Evolutionary conservation across 2,329 filamentous ascomycete genomes (phyloP).

Genomic region (Penicillium concentricum): DNA sequence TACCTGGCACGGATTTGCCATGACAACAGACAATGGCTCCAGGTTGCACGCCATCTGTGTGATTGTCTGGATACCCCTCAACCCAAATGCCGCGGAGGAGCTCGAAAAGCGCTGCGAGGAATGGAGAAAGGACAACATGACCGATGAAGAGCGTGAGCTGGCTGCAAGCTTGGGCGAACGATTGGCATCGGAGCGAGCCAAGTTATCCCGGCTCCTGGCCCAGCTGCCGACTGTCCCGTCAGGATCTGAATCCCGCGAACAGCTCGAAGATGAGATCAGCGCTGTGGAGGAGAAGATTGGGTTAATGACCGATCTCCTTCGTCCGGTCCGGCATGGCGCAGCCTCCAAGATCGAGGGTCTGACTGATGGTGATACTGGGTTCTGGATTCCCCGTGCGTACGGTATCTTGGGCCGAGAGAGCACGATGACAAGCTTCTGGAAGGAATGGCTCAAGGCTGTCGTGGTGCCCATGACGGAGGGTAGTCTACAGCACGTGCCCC

Average conservation of each 20-base stretch:
- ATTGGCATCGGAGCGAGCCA: constrained; percentile 80
- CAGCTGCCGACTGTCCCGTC: constrained; percentile 77
- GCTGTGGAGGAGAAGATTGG: constrained; percentile 95
- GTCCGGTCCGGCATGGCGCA: constrained; percentile 87
- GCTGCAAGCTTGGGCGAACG: constrained; percentile 88
- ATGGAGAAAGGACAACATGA: constrained; percentile 92
- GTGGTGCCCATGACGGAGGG: constrained; percentile 96
- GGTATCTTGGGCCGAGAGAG: constrained; percentile 85
- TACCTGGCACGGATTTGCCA: constrained; percentile 99
- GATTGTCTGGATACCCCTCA: constrained; percentile 88
- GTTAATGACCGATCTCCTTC: constrained; percentile 92
- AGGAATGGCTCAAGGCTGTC: constrained; percentile 93
- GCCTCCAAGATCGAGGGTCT: constrained; percentile 96
- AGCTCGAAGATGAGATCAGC: constrained; percentile 90
- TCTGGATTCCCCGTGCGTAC: constrained; percentile 93
- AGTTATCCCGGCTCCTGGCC: constrained; percentile 82
- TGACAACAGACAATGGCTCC: constrained; percentile 90
- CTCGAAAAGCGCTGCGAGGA: constrained; percentile 72
- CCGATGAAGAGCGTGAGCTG: constrained; percentile 91
- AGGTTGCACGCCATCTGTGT: constrained; percentile 90
- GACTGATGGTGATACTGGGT: constrained; percentile 89
- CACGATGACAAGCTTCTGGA: constrained; percentile 88
- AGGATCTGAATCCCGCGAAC: constrained; percentile 76
- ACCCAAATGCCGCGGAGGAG: constrained; percentile 76
- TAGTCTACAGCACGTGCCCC: constrained; percentile 74